Percentiles rank a stretch among this genome's conserved stretches.
Evolutionary conservation across 2,329 filamentous ascomycete genomes (phyloP).

Genomic region (Beauveria varroae): DNA sequence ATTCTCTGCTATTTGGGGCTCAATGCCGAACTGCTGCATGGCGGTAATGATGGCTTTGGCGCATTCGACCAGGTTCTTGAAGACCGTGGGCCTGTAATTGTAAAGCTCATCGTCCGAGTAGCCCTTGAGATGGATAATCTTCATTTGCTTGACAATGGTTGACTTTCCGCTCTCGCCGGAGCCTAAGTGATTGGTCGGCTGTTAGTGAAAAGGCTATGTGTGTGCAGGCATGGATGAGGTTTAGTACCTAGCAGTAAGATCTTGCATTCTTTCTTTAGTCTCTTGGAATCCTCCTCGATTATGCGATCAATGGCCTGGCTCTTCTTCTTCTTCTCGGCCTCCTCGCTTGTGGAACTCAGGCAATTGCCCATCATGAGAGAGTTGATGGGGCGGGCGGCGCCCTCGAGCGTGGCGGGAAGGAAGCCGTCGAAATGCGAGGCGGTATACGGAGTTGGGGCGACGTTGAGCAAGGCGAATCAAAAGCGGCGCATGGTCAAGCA

Average conservation of each 20-base stretch:
- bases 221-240: constrained; percentile 2
- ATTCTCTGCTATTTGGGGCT: constrained; percentile 65
- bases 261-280: constrained; percentile 96
- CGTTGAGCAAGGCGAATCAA: background rate
- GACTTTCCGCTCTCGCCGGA: constrained; percentile 98
- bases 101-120: constrained; percentile 91
- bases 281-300: constrained; percentile 89
- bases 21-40: constrained; percentile 85
- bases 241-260: constrained; percentile 82
- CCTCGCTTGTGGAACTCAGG: constrained; percentile 81
- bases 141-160: constrained; percentile 99
- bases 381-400: constrained; percentile 3
- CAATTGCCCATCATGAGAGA: constrained; percentile 73
- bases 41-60: constrained; percentile 86
- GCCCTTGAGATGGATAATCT: constrained; percentile 97
- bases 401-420: background rate
- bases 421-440: background rate
- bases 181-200: constrained; percentile 44
- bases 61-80: constrained; percentile 97
- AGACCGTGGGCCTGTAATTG: constrained; percentile 92
- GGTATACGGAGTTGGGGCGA: background rate
- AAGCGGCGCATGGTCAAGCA: constrained; percentile 2
- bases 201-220: constrained; percentile 5
- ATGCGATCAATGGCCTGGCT: constrained; percentile 92
- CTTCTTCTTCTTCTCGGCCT: constrained; percentile 88